Conservation (phyloP, 75 land plant genomes). For the Chamaecyparis obtusa region DNA sequence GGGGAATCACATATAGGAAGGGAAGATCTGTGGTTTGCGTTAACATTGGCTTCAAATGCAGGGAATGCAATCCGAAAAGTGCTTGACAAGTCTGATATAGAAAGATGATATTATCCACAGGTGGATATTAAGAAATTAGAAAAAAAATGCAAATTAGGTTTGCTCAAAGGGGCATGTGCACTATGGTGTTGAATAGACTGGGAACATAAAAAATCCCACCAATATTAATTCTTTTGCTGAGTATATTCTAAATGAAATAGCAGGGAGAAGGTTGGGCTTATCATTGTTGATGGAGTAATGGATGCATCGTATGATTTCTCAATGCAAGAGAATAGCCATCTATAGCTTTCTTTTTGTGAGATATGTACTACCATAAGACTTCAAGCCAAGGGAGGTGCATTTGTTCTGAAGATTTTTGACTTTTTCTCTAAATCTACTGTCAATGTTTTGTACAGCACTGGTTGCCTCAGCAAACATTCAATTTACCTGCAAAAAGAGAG, state of each 20-base stretch:
- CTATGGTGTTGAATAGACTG: constrained; percentile 14
- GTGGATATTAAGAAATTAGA: constrained; percentile 3
- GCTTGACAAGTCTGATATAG: neutral
- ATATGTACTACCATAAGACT: constrained; percentile 7
- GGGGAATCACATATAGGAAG: neutral
- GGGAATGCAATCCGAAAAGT: neutral
- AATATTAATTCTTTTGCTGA: constrained; percentile 17
- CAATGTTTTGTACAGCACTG: too few species aligned
- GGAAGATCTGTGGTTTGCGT: constrained; percentile 17
- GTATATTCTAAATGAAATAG: constrained; percentile 3
- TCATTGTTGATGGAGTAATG: constrained; percentile 17
- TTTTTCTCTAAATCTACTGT: constrained; percentile 10
- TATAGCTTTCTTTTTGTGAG: constrained; percentile 9
- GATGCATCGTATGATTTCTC: constrained; percentile 16
- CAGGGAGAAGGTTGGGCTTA: constrained; percentile 14
- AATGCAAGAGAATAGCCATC: constrained; percentile 14
- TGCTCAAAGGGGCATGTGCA: constrained; percentile 13
- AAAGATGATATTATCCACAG: neutral
- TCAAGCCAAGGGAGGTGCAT: constrained; percentile 13
- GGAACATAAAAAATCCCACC: constrained; percentile 13
- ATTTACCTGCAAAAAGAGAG: too few species aligned
- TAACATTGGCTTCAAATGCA: constrained; percentile 10
- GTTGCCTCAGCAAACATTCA: too few species aligned
- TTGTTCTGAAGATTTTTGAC: constrained; percentile 18
- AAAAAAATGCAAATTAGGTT: neutral